phyloP scores from a whole-genome alignment of 164 flowering plant genomes.

The Akebia trifoliata region DNA sequence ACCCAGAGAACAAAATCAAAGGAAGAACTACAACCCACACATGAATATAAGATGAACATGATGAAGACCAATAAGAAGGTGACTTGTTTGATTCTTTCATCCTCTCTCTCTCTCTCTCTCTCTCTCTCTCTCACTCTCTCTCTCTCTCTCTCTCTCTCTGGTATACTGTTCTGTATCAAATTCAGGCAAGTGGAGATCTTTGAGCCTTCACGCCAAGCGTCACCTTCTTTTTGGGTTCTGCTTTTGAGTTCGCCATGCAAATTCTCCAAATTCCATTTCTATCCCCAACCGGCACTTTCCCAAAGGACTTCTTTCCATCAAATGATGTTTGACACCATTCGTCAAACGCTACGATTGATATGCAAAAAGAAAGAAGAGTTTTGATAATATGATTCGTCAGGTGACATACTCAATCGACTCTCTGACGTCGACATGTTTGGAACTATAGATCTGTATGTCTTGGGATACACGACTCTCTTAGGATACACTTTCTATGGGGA shows the following conservation, averaged over 20 bases:
- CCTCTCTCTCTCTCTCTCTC: conserved; percentile 2
- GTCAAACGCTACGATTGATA: too few species aligned
- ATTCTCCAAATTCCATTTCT: not conserved
- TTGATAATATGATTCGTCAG: not conserved
- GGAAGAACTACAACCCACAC: conserved; percentile 32
- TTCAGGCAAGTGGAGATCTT: not conserved
- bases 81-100: not conserved
- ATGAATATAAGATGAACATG: conserved; percentile 26
- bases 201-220: conserved; percentile 8
- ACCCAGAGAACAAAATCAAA: conserved; percentile 24
- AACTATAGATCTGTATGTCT: too few species aligned
- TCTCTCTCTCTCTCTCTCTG: not conserved
- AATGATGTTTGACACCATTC: too few species aligned
- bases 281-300: not conserved
- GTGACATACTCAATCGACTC: not conserved
- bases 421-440: not conserved
- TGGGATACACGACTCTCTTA: too few species aligned
- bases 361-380: not conserved
- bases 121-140: not conserved
- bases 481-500: too few species aligned
- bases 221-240: not conserved
- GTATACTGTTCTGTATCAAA: too few species aligned
- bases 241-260: conserved; percentile 11
- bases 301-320: too few species aligned
- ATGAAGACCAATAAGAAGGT: conserved; percentile 12